These are phyloP conservation scores for Juncus effusus DNA, from an alignment of 176 grass and related monocot genomes.

Conservation along the genomic window DNA sequence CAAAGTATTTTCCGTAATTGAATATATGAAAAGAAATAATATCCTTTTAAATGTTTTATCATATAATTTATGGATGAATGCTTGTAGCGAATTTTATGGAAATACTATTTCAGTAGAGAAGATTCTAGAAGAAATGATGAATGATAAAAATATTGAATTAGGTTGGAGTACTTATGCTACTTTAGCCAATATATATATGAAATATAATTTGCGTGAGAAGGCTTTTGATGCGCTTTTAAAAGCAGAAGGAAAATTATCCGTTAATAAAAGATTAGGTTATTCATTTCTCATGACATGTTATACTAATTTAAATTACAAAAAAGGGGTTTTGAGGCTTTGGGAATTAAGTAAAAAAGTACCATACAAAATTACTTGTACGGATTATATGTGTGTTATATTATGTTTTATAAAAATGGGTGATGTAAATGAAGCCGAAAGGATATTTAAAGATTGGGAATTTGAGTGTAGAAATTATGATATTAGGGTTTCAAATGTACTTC, in stretches of 20 bases:
- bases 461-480: conserved; percentile 52
- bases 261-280: conserved; percentile 46
- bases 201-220: conserved; percentile 38
- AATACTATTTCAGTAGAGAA: conserved; percentile 32
- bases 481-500: conserved; percentile 70
- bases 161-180: conserved; percentile 90
- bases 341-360: conserved; percentile 61
- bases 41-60: conserved; percentile 56
- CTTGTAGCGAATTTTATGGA: conserved; percentile 45
- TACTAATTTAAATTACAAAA: conserved; percentile 45
- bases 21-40: conserved; percentile 61
- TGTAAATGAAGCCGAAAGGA: conserved; percentile 50
- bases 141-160: conserved; percentile 54
- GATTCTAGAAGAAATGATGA: conserved; percentile 60
- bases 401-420: conserved; percentile 65
- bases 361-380: conserved; percentile 46
- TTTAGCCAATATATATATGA: conserved; percentile 54
- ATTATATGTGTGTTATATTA: conserved; percentile 67
- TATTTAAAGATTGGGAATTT: conserved; percentile 68
- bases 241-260: conserved; percentile 70
- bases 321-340: conserved; percentile 65
- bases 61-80: conserved; percentile 75
- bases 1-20: conserved; percentile 46
- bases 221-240: conserved; percentile 47
- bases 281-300: conserved; percentile 87